These are phyloP conservation scores for Aspergillus avenaceus DNA, from an alignment of 495 filamentous ascomycete genomes.

Conservation along the genomic window DNA sequence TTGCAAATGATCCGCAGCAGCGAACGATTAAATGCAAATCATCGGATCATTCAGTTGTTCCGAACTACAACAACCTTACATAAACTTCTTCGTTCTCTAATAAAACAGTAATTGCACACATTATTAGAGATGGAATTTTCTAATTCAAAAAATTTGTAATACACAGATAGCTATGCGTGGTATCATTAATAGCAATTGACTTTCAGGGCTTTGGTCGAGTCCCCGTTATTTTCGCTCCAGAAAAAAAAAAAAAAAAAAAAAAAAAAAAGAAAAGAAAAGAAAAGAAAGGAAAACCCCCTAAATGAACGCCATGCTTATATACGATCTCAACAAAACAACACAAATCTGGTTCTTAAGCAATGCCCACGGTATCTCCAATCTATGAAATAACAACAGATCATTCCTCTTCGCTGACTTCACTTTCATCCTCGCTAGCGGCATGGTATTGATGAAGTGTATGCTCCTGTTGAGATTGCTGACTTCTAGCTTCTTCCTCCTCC, in stretches of 20 bases:
- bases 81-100: slow-evolving; percentile 16
- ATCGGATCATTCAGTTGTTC: slow-evolving; percentile 19
- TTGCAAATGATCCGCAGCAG: slow-evolving; percentile 11
- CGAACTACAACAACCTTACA: slow-evolving; percentile 31
- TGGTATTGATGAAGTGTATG: slow-evolving; percentile 25
- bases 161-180: slow-evolving; percentile 2
- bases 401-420: slow-evolving; percentile 49
- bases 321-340: background rate
- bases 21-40: background rate
- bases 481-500: slow-evolving; percentile 35
- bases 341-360: no score
- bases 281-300: background rate
- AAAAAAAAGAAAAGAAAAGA: no score
- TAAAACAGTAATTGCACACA: no score
- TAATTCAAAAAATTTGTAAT: no score
- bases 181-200: slow-evolving; percentile 1
- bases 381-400: slow-evolving; percentile 18
- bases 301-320: slow-evolving; percentile 6
- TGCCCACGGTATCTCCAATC: background rate
- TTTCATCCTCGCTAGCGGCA: slow-evolving; percentile 44
- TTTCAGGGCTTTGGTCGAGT: no score
- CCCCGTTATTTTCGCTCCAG: slow-evolving; percentile 1
- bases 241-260: no score
- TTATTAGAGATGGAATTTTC: no score
- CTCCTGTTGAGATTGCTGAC: slow-evolving; percentile 28